Conservation (phyloP, 106 monocot genomes). For the Dendrobium nobile region DNA sequence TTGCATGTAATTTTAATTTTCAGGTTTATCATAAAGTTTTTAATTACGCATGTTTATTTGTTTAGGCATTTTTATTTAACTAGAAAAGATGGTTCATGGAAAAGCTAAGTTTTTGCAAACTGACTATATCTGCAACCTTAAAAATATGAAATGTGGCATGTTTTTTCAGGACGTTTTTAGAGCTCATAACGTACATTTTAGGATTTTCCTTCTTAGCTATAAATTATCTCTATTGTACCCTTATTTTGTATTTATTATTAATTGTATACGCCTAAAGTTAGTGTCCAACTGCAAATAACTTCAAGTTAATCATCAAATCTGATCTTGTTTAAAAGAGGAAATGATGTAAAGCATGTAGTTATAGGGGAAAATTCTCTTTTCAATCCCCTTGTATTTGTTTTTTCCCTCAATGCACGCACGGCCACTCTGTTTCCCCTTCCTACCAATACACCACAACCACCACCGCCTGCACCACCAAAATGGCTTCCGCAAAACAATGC, state of each 20-base stretch:
- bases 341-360: not conserved
- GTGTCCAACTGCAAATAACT: not conserved
- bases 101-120: not conserved
- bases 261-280: not conserved
- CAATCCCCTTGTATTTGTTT: not conserved
- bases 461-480: not conserved
- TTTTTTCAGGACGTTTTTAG: too few species aligned
- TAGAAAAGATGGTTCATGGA: not conserved
- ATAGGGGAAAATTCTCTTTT: not conserved
- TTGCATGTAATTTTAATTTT: not conserved
- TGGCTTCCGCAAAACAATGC: too few species aligned
- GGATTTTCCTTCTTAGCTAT: not conserved
- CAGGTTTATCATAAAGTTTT: not conserved
- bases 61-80: not conserved
- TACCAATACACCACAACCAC: not conserved
- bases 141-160: not conserved
- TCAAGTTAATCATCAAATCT: not conserved
- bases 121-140: not conserved
- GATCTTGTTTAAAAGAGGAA: not conserved
- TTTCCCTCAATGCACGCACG: not conserved
- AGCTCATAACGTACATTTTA: not conserved
- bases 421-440: not conserved
- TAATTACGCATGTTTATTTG: not conserved
- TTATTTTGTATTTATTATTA: not conserved
- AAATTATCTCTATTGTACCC: not conserved